Evolutionary conservation across 768 basidiomycete genomes (phyloP), one percentile per base, ranked within the genome.

Genomic region (Butyriboletus loyo): DNA sequence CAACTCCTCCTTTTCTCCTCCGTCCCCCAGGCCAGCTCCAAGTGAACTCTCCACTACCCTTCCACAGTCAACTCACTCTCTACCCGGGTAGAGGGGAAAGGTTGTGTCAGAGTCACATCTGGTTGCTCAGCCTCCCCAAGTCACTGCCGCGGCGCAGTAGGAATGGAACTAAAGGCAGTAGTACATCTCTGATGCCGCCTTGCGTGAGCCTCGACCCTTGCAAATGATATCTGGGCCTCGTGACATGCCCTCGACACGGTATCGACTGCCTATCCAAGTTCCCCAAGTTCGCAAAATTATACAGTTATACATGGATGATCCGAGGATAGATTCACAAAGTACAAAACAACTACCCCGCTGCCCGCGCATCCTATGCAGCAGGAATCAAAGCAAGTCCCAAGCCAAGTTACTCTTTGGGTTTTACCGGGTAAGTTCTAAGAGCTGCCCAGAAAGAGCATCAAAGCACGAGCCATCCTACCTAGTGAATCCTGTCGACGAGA

Each of bases 281-380:
- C 79, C 88, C 92, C 1, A 84, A 85, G 57, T n/a, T n/a, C n/a
- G n/a, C n/a, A n/a, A n/a, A n/a, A 95, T 91, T 63, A 78, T 91
- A 43, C 98, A 98, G 72, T 71, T 98, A 1, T 95, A 99, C 74
- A 92, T 98, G n/a, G n/a, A n/a, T n/a, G 91, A 88, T 98, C 57
- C 90, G 98, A 73, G 96, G 93, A 1, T 96, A 98, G 64, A 93
- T 98, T 14, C 78, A 86, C 56, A 81, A 88, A 57, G 72, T 80
- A 21, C 77, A 77, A 37, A 74, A 76, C 17, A 80, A 88, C 47
- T 73, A 77, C 42, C 44, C 82, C 5, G 78, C 78, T 4, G 92
- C 94, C 0, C 84, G 96, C 14, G 83, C 84, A 2, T 84, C 94
- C 1, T 97, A 82, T 65, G 83, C 91, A 0, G 80, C 86, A 6